These are phyloP conservation scores for Chlorociboria aeruginascens DNA, from an alignment of 495 filamentous ascomycete genomes.

Conservation along the genomic window DNA sequence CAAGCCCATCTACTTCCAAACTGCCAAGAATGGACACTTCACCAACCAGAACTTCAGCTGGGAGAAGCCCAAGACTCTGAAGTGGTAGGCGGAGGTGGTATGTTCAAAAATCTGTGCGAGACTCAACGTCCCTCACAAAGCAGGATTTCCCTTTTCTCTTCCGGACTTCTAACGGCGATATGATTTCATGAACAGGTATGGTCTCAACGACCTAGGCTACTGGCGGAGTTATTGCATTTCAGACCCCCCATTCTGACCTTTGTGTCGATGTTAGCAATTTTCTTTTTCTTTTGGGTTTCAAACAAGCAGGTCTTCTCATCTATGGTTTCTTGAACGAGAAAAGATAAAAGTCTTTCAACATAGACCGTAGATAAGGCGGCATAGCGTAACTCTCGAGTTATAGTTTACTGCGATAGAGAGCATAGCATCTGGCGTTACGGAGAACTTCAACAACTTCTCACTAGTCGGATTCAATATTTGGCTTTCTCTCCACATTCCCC, in stretches of 20 bases:
- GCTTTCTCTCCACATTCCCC: neutral
- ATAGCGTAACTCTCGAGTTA: conserved; percentile 2
- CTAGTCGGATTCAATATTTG: conserved; percentile 9
- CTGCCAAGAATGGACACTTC: conserved; percentile 99
- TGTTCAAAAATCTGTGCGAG: conserved; percentile 23
- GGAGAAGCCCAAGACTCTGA: conserved; percentile 95
- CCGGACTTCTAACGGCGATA: conserved; percentile 22
- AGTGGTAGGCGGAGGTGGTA: conserved; percentile 49
- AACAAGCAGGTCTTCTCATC: conserved; percentile 11
- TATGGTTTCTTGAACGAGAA: neutral
- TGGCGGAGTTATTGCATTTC: conserved; percentile 12
- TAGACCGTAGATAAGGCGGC: conserved; percentile 24
- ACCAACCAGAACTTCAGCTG: conserved; percentile 95
- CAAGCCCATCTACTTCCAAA: conserved; percentile 95
- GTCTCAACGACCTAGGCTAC: conserved; percentile 21
- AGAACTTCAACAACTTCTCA: conserved; percentile 24
- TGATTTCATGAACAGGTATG: conserved; percentile 18
- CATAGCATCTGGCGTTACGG: conserved; percentile 22
- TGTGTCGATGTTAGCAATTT: neutral
- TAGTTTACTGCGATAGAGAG: conserved; percentile 13
- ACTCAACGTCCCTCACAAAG: conserved; percentile 32
- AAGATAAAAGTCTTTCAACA: conserved; percentile 26
- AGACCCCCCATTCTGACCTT: neutral
- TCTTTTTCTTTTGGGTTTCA: neutral
- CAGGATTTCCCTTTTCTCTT: conserved; percentile 17